Evolutionary conservation across 371 early-diverging fungal species (phyloP), one percentile per base, ranked within the genome.

Genomic region (Syncephalis fuscata): DNA sequence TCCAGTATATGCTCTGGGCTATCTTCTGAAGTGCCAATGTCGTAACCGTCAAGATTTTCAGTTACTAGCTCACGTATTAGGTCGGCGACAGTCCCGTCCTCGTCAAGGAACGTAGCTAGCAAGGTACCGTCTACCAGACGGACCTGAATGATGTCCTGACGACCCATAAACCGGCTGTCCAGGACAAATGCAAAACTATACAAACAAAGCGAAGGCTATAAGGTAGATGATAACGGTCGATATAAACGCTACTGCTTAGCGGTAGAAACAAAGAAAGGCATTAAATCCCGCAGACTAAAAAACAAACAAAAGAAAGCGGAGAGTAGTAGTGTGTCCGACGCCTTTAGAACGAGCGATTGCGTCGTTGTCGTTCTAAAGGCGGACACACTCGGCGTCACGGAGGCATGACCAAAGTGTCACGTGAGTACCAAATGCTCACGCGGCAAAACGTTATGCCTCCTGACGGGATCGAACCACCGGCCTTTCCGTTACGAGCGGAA

Each of bases 401-500:
- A 44, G 7, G 32, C 32, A 32, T 32, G 32, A 32, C 32, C 32
- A 32, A n/a, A n/a, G n/a, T n/a, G n/a, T n/a, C n/a, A n/a, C n/a
- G n/a, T n/a, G n/a, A n/a, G n/a, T n/a, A n/a, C n/a, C n/a, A n/a
- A 4, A 32, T 7, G 32, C 32, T 32, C 32, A 32, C 32, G 32
- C 11, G 32, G 32, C 32, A 32, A 32, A 32, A 32, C 4, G 32
- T n/a, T 5, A 44, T 59, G 60, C 60, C 58, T 50, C 53, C 40
- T 49, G 32, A 45, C 61, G 56, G 70, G 59, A 61, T 66, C 56
- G 70, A 69, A 69, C 70, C 57, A 61, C 56, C 45, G 67, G 59
- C 67, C 70, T 69, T 59, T 57, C 49, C 60, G 59, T 61, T 69
- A 66, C 70, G 56, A 69, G 66, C 59, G 64, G 49, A 57, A 58